Percentiles rank a stretch among this genome's conserved stretches.
These are phyloP conservation scores for Chenopodium quinoa DNA, from an alignment of 148 eudicot species.

Conservation along the genomic window DNA sequence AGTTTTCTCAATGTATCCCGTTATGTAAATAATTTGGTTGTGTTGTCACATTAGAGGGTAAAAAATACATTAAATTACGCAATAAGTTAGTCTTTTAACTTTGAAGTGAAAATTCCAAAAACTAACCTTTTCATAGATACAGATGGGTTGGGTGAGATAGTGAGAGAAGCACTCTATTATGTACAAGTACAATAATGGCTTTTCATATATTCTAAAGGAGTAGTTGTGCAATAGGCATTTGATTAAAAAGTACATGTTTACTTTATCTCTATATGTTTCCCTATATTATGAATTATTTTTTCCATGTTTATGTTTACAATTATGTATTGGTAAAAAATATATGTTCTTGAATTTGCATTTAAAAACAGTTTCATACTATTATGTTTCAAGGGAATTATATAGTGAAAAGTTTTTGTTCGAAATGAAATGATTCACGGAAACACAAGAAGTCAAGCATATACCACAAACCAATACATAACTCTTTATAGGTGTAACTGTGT, in stretches of 20 bases:
- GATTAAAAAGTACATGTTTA: too few species aligned
- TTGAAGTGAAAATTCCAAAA: not conserved
- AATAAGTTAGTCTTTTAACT: not conserved
- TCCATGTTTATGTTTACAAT: too few species aligned
- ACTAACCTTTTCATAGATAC: not conserved
- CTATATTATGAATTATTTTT: too few species aligned
- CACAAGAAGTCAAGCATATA: too few species aligned
- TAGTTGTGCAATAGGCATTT: not conserved
- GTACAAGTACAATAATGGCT: not conserved
- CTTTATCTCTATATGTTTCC: too few species aligned
- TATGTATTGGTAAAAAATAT: too few species aligned
- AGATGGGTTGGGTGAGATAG: constrained; percentile 2
- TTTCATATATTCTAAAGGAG: not conserved
- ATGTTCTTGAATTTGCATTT: too few species aligned
- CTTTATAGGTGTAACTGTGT: too few species aligned
- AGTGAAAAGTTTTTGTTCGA: not conserved
- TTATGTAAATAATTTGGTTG: not conserved
- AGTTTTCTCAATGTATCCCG: not conserved
- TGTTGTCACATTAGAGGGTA: not conserved
- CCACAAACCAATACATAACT: too few species aligned
- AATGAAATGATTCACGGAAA: too few species aligned
- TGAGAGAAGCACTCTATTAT: not conserved
- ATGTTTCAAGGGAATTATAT: not conserved
- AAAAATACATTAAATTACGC: not conserved
- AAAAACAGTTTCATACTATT: too few species aligned